Base-by-base conservation (phyloP, 192 early-diverging fungal species). In the Linnemannia elongata region DNA sequence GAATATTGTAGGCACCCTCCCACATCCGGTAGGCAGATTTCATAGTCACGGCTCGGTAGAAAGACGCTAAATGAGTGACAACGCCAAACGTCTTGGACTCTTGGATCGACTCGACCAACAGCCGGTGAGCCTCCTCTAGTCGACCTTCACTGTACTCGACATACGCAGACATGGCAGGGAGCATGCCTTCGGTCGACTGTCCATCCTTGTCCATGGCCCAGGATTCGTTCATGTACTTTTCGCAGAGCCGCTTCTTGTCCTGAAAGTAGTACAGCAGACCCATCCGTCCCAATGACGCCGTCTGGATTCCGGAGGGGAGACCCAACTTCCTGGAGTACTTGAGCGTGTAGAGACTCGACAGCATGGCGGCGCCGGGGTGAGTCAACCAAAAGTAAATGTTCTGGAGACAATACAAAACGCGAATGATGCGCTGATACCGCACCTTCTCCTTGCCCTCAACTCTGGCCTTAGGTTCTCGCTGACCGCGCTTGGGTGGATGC, bases 111-210 rank as follows among this genome's bases (percentile, higher is more conserved):
- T 73, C 74, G 42, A 84, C 83, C n/a, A 89, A 38, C 20, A 88
- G 22, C 38, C 78, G 60, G 45, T 87, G 79, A 1, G 91, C 83
- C 18, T 79, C 74, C 7, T 69, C 70, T 15, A 81, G 81, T 70
- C 75, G 88, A 39, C 89, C 91, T 3, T 89, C 89, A 2, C 87
- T 79, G 83, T 89, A 91, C 52, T 79, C 85, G n/a, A 90, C 60
- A 60, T 77, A 83, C 0, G 89, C 88, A 39, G 82, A 75, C 44
- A 88, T 84, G 42, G 83, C 77, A 0, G 89, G 76, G 10, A 90
- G 82, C 72, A 81, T 88, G 5, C 88, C 72, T 66, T 89, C 89
- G 1, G 73, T 70, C 27, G 77, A 76, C 17, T 90, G 70, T 3
- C 83, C 85, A 27, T 82, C 82, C 8, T 82, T 39, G 30, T 84